Evolutionary conservation across 2,329 filamentous ascomycete species (phyloP).

Genomic region (Penicillium sp.): DNA sequence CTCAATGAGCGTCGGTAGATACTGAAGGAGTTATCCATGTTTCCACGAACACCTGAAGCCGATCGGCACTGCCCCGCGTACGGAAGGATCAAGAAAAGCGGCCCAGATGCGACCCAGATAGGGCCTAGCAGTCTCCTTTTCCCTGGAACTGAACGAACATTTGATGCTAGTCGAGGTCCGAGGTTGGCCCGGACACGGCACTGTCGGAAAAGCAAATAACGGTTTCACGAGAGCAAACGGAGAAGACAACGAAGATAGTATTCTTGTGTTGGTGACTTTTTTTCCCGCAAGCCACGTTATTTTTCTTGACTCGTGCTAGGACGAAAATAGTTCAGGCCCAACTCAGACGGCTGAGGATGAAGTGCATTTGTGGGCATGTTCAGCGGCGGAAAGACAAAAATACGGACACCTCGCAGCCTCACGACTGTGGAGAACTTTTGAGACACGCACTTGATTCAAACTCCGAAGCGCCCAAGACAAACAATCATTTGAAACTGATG

Average conservation of each 20-base stretch:
- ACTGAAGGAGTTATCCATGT: not conserved
- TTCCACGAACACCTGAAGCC: slow-evolving; percentile 12
- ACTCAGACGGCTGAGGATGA: not conserved
- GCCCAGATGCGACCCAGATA: not conserved
- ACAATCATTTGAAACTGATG: slow-evolving; percentile 1
- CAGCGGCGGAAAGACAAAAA: not conserved
- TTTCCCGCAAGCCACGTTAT: slow-evolving; percentile 3
- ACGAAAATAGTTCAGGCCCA: not conserved
- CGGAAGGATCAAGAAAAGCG: slow-evolving; percentile 18
- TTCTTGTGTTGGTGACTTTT: not conserved
- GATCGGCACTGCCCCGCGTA: slow-evolving; percentile 17
- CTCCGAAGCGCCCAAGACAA: not conserved
- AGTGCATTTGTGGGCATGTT: not conserved
- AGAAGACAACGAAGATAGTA: not conserved
- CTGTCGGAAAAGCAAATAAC: slow-evolving; percentile 7
- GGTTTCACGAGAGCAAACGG: slow-evolving; percentile 12
- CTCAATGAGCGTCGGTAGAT: not conserved
- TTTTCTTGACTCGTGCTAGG: not conserved
- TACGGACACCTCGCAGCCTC: not conserved
- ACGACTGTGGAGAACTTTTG: not conserved
- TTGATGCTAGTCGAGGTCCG: slow-evolving; percentile 10
- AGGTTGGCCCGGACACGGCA: slow-evolving; percentile 6
- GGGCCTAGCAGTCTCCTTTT: not conserved
- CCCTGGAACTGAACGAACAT: not conserved
- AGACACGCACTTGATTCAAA: not conserved